phyloP scores from a whole-genome alignment of 257 asterid genomes.

The Fraxinus americana region DNA sequence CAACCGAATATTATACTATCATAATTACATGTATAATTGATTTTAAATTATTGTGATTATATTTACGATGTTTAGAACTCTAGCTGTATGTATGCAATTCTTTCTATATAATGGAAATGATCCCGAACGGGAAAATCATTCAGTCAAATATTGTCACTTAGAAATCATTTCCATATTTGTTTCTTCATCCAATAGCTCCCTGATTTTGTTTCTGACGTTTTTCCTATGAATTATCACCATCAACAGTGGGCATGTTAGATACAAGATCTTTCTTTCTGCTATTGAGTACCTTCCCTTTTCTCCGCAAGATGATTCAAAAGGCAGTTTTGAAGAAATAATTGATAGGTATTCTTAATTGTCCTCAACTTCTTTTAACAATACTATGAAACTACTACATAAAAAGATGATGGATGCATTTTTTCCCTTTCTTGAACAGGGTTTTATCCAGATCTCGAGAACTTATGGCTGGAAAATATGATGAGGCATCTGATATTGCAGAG shows the following conservation, averaged over 20 bases:
- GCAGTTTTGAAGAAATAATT: slow-evolving; percentile 89
- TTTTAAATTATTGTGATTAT: too few relatives aligned
- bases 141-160: neutral
- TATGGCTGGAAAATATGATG: slow-evolving; percentile 52
- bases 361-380: slow-evolving; percentile 15
- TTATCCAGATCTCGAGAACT: slow-evolving; percentile 82
- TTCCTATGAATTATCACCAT: slow-evolving; percentile 30
- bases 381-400: slow-evolving; percentile 9
- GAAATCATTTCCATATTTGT: slow-evolving; percentile 9
- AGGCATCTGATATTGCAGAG: slow-evolving; percentile 74
- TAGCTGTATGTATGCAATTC: too few relatives aligned
- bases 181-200: slow-evolving; percentile 17
- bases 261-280: slow-evolving; percentile 89
- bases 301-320: slow-evolving; percentile 68
- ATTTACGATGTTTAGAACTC: too few relatives aligned
- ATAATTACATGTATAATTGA: too few relatives aligned
- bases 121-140: too few relatives aligned
- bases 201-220: slow-evolving; percentile 21
- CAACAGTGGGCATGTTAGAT: slow-evolving; percentile 75
- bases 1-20: too few relatives aligned
- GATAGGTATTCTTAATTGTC: slow-evolving; percentile 59
- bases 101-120: too few relatives aligned
- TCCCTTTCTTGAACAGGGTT: slow-evolving; percentile 51
- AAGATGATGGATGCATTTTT: slow-evolving; percentile 26
- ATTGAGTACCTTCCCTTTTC: slow-evolving; percentile 88